Conservation (phyloP, 1,139 yeast genomes). For the Pichia sp. region DNA sequence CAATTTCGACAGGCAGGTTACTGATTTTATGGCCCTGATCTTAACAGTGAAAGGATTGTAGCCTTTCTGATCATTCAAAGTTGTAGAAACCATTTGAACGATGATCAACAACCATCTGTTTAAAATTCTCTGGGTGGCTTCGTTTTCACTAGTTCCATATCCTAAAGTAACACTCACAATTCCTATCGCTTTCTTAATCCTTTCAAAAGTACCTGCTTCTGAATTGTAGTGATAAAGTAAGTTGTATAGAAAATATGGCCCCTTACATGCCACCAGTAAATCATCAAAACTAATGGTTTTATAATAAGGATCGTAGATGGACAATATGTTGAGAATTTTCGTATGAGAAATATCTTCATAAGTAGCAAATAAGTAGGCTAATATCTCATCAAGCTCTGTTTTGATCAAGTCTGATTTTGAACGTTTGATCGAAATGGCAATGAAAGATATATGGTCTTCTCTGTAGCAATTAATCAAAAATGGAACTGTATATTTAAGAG, state of each 20-base stretch:
- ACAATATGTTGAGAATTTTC: conserved; percentile 51
- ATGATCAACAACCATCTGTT: conserved; percentile 60
- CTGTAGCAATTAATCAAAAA: conserved; percentile 41
- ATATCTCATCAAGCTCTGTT: conserved; percentile 37
- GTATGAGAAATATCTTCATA: conserved; percentile 41
- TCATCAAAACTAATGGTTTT: conserved; percentile 37
- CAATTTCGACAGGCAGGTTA: conserved; percentile 62
- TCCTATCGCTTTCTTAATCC: conserved; percentile 40
- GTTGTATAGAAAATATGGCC: conserved; percentile 27
- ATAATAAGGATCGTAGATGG: conserved; percentile 45
- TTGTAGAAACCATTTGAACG: conserved; percentile 74
- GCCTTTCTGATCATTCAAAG: conserved; percentile 70
- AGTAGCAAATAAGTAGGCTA: conserved; percentile 42
- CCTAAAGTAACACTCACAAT: conserved; percentile 35
- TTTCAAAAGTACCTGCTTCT: conserved; percentile 23
- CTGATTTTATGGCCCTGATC: conserved; percentile 66
- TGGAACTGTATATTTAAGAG: conserved; percentile 78
- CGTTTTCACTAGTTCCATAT: conserved; percentile 8
- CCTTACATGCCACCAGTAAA: conserved; percentile 44
- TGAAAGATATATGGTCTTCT: conserved; percentile 56
- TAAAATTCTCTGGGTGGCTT: conserved; percentile 13
- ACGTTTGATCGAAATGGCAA: conserved; percentile 38
- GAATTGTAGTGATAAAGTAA: conserved; percentile 25
- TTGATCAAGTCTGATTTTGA: conserved; percentile 26
- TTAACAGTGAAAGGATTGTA: conserved; percentile 70